A percentile compares a stretch with the other conserved stretches of the same genome.
These are phyloP conservation scores for Clausena lansium DNA, from an alignment of 345 rosid genomes.

Conservation along the genomic window DNA sequence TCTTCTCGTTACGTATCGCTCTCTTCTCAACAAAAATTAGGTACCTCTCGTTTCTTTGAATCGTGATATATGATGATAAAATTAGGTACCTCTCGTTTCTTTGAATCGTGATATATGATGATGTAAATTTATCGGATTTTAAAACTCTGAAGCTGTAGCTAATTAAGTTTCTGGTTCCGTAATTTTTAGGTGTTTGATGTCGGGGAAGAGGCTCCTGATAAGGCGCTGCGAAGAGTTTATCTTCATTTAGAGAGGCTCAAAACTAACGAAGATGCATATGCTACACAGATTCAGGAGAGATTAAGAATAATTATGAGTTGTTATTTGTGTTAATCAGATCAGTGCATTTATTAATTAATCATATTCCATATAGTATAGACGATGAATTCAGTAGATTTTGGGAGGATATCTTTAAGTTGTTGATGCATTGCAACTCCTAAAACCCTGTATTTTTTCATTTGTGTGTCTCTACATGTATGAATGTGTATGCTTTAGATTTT, in stretches of 20 bases:
- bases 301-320: slow-evolving; percentile 67
- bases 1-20: slow-evolving; percentile 62
- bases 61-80: background rate
- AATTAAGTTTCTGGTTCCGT: background rate
- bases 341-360: background rate
- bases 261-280: slow-evolving; percentile 39
- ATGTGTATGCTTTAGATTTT: background rate
- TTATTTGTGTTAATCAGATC: background rate
- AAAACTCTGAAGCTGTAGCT: background rate
- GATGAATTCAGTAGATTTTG: background rate
- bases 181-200: slow-evolving; percentile 68
- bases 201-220: slow-evolving; percentile 65
- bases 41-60: slow-evolving; percentile 22
- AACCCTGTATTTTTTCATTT: background rate
- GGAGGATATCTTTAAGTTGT: background rate
- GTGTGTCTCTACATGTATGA: background rate
- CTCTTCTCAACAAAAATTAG: slow-evolving; percentile 59
- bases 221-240: slow-evolving; percentile 55
- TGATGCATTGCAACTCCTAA: background rate
- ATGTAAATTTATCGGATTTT: background rate
- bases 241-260: slow-evolving; percentile 60
- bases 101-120: too few species aligned
- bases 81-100: too few species aligned
- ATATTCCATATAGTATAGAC: background rate
- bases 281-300: slow-evolving; percentile 43